Base-by-base conservation (phyloP, 371 early-diverging fungal genomes). In the Mucor irregularis region DNA sequence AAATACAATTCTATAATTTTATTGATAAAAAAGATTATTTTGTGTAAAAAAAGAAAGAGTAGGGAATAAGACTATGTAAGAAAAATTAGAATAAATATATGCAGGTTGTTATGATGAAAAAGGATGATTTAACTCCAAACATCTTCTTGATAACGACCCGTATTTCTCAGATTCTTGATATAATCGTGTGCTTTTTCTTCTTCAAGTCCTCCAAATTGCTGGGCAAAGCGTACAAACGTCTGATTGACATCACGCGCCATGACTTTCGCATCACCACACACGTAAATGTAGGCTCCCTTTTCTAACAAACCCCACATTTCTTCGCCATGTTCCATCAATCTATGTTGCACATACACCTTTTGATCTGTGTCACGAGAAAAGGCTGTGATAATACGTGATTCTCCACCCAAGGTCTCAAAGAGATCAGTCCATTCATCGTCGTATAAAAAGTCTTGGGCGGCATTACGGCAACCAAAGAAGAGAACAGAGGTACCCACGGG, bases 261-360 rank as follows among this genome's bases (percentile, higher is more conserved):
- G 60, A 82, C 76, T 73, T 93, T 96, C 37, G 95, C 98, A 74
- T 98, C 98, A 50, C 97, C 97, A 69, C 96, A 96, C 38, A 98
- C 89, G 64, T 95, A 98, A 33, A 93, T 74, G 62, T 86, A 85
- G 1, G 87, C 96, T n/a, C 84, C 80, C 49, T 83, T 74, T 48
- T 93, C 64, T 59, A 92, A 57, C 24, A 68, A 59, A 17, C 84
- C 69, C 91, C 91, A 94, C 33, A 96, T 72, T 55, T 78, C 61
- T 21, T 76, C 73, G 29, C 82, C 83, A 54, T 87, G 50, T 61
- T 92, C 87, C 14, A 53, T 35, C 29, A 96, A 63, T 21, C 83
- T 72, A 64, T 94, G 87, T 71, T 96, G 95, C 25, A 96, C 95
- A 74, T 96, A 96, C 5, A 92, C 86, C 82, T 96, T 94, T 48